Base-by-base conservation (phyloP, 495 filamentous ascomycete genomes). In the Penicillium fimorum region DNA sequence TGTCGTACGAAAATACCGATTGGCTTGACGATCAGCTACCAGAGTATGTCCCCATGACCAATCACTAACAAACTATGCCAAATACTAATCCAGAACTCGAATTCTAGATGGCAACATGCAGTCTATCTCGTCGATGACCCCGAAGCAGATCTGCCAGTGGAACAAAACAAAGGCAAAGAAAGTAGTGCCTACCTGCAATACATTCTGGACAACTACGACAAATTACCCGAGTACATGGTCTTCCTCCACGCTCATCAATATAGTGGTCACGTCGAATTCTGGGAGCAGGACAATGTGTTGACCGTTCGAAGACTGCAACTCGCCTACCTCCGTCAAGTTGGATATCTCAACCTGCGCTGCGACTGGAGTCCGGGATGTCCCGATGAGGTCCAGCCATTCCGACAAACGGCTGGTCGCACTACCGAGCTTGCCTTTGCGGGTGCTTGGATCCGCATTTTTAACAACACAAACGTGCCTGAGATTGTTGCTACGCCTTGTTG, bases 121-220 rank as follows among this genome's bases (percentile, higher is more conserved):
- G 69, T 87, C 40, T 90, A 90, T 65, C 76, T 78, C 25, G 83
- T 81, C 47, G 82, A 90, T 64, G 79, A 82, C 53, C 78, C 75
- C 40, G 67, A 64, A 1, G 77, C 82, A 7, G 63, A 72, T 7
- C 67, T 67, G 42, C 52, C 37, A 2, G 68, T 75, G 8, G 57
- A 72, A 25, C 47, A 68, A 29, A 80, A 80, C 60, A 80, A 81
- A 58, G 78, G 78, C 63, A 69, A 70, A 56, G 77, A 79, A 59
- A 63, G 69, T 53, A 79, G 76, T 57, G 65, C 72, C 45, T 82
- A 82, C 53, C 71, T 82, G 30, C 75, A 76, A 58, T 81, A 79
- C 57, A 73, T 82, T 25, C 70, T 80, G 44, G 77, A 80, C 56
- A 60, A 82, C 57, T 82, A 82, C 63, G 41, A 70, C 61, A 50